Base-by-base conservation (phyloP, 495 filamentous ascomycete species). In the Ascodesmis nigricans region DNA sequence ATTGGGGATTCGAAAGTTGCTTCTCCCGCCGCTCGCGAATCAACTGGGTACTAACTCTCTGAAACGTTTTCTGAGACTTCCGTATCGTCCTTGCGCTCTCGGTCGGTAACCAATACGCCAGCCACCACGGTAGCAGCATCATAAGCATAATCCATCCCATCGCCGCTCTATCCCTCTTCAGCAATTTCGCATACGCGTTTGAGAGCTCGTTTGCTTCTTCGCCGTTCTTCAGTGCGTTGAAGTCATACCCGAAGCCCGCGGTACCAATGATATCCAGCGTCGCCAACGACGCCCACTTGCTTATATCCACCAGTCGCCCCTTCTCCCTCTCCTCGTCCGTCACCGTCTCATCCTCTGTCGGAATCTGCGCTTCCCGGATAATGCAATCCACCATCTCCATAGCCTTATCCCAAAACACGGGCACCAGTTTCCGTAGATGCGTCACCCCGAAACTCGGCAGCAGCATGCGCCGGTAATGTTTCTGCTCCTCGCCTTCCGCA, bases 181-280 rank as follows among this genome's bases (percentile, higher is more conserved):
- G 74, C 5, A 78, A 42, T 0, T 35, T 56, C 2, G 62, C 53
- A 53, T 91, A 92, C 1, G 69, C 78, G 27, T 63, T 47, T 17
- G 64, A 69, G 10, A 91, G 63, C 38, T 50, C 47, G 20, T 17
- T 30, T n/a, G 24, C 21, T 13, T 32, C 20, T 2, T 38, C 50
- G 0, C 66, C 66, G 43, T 78, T 59, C 15, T 67, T 46, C 32
- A 91, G 60, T 1, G 78, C 69, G 20, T 62, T 58, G 45, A 91
- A 91, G 33, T 91, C 78, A 16, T 69, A 65, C 0, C 80, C 81
- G 46, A 91, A 66, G 1, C 80, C 80, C 0, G 78, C 74, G 3
- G 71, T 53, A 5, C 83, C 81, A 41, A 91, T 84, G 36, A 91
- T 82, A 45, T 92, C 83, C 6, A 92, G 70, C 0, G 82, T 82